Evolutionary conservation across 2,329 filamentous ascomycete genomes (phyloP).

Genomic region (Xylaria sp.): DNA sequence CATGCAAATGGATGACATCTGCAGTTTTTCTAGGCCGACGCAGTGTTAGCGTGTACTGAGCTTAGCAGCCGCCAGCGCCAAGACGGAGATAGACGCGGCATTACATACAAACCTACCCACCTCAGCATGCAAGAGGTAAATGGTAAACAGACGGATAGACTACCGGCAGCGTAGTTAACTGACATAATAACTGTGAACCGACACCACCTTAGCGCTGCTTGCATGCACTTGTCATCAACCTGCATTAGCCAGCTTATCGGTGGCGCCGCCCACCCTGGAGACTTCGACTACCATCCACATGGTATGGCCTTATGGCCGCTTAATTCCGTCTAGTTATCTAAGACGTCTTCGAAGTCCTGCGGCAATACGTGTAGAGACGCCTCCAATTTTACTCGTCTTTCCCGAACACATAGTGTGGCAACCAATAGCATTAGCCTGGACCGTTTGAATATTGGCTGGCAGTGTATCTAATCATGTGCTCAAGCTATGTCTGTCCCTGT

Average conservation of each 20-base stretch:
- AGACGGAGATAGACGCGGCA: slow-evolving; percentile 22
- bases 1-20: slow-evolving; percentile 29
- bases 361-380: neutral
- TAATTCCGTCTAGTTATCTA: neutral
- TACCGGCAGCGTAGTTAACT: too few relatives aligned
- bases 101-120: neutral
- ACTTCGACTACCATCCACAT: neutral
- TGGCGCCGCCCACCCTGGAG: neutral
- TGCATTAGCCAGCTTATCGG: slow-evolving; percentile 24
- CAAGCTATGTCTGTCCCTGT: neutral
- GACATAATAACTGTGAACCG: too few relatives aligned
- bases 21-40: slow-evolving; percentile 11
- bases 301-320: neutral
- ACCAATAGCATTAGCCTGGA: neutral
- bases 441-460: too few relatives aligned
- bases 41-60: too few relatives aligned
- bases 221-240: slow-evolving; percentile 30
- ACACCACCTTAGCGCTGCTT: neutral
- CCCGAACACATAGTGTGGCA: neutral
- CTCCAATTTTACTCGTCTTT: neutral
- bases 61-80: neutral
- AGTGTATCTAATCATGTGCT: neutral
- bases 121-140: too few relatives aligned
- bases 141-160: neutral
- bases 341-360: neutral